phyloP scores from a whole-genome alignment of 1,284 basidiomycete genomes.

The Trichosporon sp. region DNA sequence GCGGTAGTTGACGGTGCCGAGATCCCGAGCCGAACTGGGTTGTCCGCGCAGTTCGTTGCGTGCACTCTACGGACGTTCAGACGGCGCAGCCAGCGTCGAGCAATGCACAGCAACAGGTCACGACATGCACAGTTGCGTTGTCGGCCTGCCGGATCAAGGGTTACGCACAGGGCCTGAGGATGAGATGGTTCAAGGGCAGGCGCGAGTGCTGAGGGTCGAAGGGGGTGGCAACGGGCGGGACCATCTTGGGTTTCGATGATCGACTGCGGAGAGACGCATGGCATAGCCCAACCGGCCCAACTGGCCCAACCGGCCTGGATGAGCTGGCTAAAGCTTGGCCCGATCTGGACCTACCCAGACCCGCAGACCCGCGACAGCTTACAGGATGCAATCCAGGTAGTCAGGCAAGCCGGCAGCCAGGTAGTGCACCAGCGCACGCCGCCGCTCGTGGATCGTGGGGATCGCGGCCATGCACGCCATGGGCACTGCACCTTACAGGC shows the following conservation, averaged over 20 bases:
- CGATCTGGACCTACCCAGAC: too few relatives aligned
- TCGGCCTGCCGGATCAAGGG: background rate
- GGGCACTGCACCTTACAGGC: background rate
- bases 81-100: too few relatives aligned
- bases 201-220: background rate
- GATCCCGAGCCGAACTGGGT: background rate
- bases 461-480: too few relatives aligned
- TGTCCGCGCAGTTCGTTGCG: background rate
- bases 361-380: too few relatives aligned
- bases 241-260: conserved; percentile 16
- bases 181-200: background rate
- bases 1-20: background rate
- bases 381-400: too few relatives aligned
- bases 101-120: background rate
- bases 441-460: background rate
- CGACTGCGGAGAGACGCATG: conserved; percentile 18
- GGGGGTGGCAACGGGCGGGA: conserved; percentile 17
- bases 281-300: background rate
- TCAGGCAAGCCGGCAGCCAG: too few relatives aligned
- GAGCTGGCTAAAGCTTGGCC: background rate
- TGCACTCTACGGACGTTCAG: too few relatives aligned
- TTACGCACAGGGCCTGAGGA: background rate
- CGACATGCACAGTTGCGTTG: background rate
- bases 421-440: background rate
- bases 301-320: background rate